Percentiles rank a stretch among this genome's conserved stretches.
Conservation (phyloP, 108 stramenopile species). For the Tribonema minus region DNA sequence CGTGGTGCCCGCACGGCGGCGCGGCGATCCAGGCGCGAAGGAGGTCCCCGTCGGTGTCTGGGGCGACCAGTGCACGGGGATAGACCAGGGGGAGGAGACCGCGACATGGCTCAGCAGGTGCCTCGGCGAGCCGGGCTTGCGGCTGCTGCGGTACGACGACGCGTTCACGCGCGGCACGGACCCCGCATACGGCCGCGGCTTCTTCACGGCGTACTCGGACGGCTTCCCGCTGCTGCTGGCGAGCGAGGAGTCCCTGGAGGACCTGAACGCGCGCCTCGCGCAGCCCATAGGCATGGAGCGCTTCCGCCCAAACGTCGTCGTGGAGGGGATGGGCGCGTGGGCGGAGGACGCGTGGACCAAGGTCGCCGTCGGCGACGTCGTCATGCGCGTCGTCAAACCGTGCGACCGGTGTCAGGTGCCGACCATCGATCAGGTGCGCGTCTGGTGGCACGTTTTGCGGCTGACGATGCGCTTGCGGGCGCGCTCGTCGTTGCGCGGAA, state of each 20-base stretch:
- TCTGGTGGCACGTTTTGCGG: no score
- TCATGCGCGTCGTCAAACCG: constrained; percentile 53
- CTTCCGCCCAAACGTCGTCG: constrained; percentile 63
- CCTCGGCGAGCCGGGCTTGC: constrained; percentile 40
- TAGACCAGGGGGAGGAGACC: constrained; percentile 51
- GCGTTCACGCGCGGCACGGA: constrained; percentile 42
- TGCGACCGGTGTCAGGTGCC: constrained; percentile 59
- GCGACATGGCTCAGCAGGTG: constrained; percentile 49
- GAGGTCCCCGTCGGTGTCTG: constrained; percentile 46
- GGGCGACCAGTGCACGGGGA: constrained; percentile 45
- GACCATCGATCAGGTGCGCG: constrained; percentile 50
- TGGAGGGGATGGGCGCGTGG: constrained; percentile 42
- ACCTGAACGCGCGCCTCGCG: constrained; percentile 49
- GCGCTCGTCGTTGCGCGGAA: no score
- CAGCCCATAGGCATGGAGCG: constrained; percentile 54
- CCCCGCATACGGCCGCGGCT: constrained; percentile 31
- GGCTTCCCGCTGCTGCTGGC: constrained; percentile 57
- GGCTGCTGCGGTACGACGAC: constrained; percentile 55
- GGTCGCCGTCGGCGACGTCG: constrained; percentile 16
- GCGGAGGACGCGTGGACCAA: constrained; percentile 54
- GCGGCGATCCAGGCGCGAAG: constrained; percentile 2
- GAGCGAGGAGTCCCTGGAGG: constrained; percentile 49
- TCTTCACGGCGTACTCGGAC: constrained; percentile 56
- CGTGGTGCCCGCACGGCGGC: constrained; percentile 36
- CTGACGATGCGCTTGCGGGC: no score